These are phyloP conservation scores for Pythium folliculosum DNA, from an alignment of 352 stramenopile genomes.

Conservation along the genomic window DNA sequence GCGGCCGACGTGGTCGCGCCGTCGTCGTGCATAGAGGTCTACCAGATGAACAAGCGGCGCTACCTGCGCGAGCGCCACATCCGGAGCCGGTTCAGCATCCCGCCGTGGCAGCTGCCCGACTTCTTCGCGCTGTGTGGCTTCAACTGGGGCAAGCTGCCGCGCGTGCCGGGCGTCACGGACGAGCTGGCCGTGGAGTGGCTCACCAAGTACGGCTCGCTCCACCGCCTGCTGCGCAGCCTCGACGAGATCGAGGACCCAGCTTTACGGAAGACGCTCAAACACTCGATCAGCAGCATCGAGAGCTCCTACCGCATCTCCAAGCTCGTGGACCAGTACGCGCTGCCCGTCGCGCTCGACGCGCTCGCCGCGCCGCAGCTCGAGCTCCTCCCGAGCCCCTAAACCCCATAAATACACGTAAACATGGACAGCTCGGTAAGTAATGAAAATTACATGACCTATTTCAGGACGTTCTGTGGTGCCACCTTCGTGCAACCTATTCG, in stretches of 20 bases:
- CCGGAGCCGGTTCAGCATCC: conserved; percentile 52
- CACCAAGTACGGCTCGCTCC: conserved; percentile 57
- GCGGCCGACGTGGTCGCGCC: neutral
- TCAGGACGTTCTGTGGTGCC: no score
- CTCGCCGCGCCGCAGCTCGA: conserved; percentile 42
- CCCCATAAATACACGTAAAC: neutral
- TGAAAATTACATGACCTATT: no score
- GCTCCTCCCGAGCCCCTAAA: conserved; percentile 3
- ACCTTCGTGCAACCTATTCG: conserved; percentile 1
- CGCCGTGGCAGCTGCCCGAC: conserved; percentile 45
- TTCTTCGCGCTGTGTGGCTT: conserved; percentile 70
- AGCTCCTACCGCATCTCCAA: conserved; percentile 78
- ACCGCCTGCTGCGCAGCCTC: conserved; percentile 59
- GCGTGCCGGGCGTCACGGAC: conserved; percentile 56
- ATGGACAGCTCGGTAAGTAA: no score
- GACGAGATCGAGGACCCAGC: conserved; percentile 53
- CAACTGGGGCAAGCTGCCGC: conserved; percentile 65
- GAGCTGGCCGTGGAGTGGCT: conserved; percentile 65
- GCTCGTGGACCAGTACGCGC: conserved; percentile 46
- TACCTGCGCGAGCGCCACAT: conserved; percentile 70
- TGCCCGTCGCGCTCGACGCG: conserved; percentile 56
- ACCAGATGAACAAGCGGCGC: conserved; percentile 69
- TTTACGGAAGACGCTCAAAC: conserved; percentile 67
- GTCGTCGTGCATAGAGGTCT: conserved; percentile 55
- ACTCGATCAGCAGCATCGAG: conserved; percentile 73